These are phyloP conservation scores for Fraxinus xanthoxyloides DNA, from an alignment of 305 asterid species.

Conservation along the genomic window DNA sequence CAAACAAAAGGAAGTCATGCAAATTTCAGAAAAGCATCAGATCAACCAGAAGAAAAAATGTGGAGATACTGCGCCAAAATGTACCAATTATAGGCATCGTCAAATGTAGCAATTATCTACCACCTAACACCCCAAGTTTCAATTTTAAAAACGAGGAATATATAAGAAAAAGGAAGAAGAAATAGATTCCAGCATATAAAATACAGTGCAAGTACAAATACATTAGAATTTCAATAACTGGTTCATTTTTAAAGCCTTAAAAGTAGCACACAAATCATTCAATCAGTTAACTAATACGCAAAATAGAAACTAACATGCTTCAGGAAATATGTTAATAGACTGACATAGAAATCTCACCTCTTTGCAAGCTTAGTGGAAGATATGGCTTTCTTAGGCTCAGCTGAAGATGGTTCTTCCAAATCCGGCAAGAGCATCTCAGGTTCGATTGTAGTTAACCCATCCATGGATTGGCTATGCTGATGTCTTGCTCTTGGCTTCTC, in stretches of 20 bases:
- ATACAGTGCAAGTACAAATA: background rate
- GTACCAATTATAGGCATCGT: too few relatives aligned
- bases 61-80: too few relatives aligned
- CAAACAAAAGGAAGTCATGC: background rate
- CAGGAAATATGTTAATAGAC: background rate
- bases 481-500: conserved; percentile 86
- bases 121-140: background rate
- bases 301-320: background rate
- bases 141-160: background rate
- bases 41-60: too few relatives aligned
- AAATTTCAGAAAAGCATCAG: too few relatives aligned
- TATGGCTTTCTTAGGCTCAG: conserved; percentile 75
- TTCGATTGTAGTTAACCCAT: conserved; percentile 84
- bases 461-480: conserved; percentile 98
- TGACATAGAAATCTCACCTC: conserved; percentile 45
- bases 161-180: background rate
- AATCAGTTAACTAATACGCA: background rate
- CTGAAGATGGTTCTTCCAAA: conserved; percentile 62
- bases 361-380: conserved; percentile 99
- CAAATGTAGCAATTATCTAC: background rate
- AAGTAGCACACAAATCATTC: background rate
- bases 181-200: background rate
- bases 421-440: conserved; percentile 84
- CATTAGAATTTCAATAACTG: background rate
- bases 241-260: background rate